These are phyloP conservation scores for Handroanthus guayacan DNA, from an alignment of 257 asterid species.

Conservation along the genomic window DNA sequence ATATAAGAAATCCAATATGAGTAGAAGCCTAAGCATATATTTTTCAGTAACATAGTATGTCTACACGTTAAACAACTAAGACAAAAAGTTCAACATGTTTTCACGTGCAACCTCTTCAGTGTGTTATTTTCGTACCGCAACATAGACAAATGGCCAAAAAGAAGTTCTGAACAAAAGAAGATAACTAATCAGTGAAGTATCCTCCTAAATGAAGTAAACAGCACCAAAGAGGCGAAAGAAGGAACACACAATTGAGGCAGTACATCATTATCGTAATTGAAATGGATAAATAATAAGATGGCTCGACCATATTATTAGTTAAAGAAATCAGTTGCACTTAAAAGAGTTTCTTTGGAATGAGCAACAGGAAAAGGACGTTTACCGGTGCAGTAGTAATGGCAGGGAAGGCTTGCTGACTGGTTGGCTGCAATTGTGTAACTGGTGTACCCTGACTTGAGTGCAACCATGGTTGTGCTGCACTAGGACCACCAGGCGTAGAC, in stretches of 20 bases:
- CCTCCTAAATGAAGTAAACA: neutral
- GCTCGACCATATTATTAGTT: neutral
- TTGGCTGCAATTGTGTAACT: conserved; percentile 65
- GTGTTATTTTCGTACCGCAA: neutral
- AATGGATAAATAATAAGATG: conserved; percentile 1
- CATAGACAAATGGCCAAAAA: neutral
- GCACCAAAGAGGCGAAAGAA: neutral
- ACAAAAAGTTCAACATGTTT: neutral
- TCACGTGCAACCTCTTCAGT: neutral
- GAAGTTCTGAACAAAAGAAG: neutral
- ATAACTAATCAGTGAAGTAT: conserved; percentile 1
- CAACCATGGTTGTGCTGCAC: conserved; percentile 73
- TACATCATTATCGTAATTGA: conserved; percentile 2
- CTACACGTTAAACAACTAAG: neutral
- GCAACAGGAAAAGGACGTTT: conserved; percentile 35
- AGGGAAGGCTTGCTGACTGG: conserved; percentile 51
- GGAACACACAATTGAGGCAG: conserved; percentile 3
- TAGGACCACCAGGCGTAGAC: conserved; percentile 59
- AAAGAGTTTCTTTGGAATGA: conserved; percentile 12
- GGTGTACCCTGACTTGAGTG: conserved; percentile 68
- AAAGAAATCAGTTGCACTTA: neutral
- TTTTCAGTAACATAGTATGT: no score
- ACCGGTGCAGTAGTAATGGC: conserved; percentile 54
- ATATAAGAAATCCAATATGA: no score
- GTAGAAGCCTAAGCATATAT: no score